These are phyloP conservation scores for Trichophyton equinum DNA, from an alignment of 2,329 filamentous ascomycete species.

Conservation along the genomic window DNA sequence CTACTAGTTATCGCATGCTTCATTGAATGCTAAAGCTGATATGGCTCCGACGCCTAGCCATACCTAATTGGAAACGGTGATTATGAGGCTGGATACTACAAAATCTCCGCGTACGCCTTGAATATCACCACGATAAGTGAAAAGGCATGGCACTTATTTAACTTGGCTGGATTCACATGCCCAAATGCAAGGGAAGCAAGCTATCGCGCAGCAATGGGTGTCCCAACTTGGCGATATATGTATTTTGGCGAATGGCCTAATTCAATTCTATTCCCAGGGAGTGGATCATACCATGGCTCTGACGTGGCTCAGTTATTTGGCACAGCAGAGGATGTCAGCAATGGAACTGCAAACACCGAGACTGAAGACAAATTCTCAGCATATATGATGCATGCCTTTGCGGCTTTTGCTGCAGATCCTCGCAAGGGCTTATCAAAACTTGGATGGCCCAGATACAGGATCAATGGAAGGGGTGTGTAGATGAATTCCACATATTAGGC, in stretches of 20 bases:
- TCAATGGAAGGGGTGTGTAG: background rate
- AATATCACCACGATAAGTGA: conserved; percentile 11
- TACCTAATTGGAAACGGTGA: conserved; percentile 8
- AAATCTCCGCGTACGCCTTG: conserved; percentile 13
- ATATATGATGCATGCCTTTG: conserved; percentile 18
- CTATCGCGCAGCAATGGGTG: conserved; percentile 10
- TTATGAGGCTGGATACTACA: conserved; percentile 19
- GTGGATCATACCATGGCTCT: conserved; percentile 15
- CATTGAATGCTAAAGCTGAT: conserved; percentile 3
- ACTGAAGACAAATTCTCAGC: conserved; percentile 38
- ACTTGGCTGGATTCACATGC: conserved; percentile 19
- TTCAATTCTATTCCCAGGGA: conserved; percentile 13
- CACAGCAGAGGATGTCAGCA: conserved; percentile 17
- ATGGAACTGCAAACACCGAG: conserved; percentile 44
- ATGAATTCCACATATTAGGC: background rate
- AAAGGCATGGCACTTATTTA: conserved; percentile 12
- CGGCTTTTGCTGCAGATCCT: conserved; percentile 23
- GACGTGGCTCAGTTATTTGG: conserved; percentile 24
- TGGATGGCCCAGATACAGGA: background rate
- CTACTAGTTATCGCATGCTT: background rate
- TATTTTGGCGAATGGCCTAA: conserved; percentile 22
- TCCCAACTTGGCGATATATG: conserved; percentile 20
- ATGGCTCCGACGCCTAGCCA: conserved; percentile 14
- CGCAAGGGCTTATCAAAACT: conserved; percentile 16
- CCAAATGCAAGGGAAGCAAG: conserved; percentile 13